phyloP scores from a whole-genome alignment of 2,329 filamentous ascomycete species.

The Aphanocladium album region DNA sequence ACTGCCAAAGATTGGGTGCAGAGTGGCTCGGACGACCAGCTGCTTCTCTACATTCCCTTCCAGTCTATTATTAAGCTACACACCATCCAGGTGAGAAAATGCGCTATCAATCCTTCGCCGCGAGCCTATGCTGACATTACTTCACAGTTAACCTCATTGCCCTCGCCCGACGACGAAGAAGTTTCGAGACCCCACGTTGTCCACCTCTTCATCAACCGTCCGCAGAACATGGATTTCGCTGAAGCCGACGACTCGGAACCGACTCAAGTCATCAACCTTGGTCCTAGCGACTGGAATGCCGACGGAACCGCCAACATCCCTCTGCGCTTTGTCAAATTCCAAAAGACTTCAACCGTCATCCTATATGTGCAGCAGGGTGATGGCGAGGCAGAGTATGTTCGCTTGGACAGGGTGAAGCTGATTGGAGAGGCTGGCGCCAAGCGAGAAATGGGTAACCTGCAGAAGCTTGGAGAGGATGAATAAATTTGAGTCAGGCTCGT shows the following conservation, averaged over 20 bases:
- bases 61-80: constrained; percentile 84
- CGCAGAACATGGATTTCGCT: constrained; percentile 89
- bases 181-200: constrained; percentile 75
- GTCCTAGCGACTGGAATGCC: constrained; percentile 73
- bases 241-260: constrained; percentile 83
- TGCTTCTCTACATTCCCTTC: constrained; percentile 90
- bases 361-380: constrained; percentile 87
- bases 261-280: constrained; percentile 74
- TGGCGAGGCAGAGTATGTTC: constrained; percentile 75
- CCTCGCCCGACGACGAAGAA: constrained; percentile 60
- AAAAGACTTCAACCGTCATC: constrained; percentile 82
- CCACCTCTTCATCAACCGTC: constrained; percentile 80
- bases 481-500: constrained; percentile 26
- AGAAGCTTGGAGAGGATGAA: constrained; percentile 82
- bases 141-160: constrained; percentile 72
- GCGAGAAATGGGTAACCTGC: constrained; percentile 86
- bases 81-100: constrained; percentile 57
- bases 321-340: constrained; percentile 94
- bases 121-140: neutral
- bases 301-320: constrained; percentile 67
- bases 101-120: neutral
- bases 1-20: constrained; percentile 77
- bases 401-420: constrained; percentile 72
- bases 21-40: constrained; percentile 94
- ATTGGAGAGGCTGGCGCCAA: constrained; percentile 90